Conservation (phyloP, 306 rosid species). For the Cucumis melo region DNA sequence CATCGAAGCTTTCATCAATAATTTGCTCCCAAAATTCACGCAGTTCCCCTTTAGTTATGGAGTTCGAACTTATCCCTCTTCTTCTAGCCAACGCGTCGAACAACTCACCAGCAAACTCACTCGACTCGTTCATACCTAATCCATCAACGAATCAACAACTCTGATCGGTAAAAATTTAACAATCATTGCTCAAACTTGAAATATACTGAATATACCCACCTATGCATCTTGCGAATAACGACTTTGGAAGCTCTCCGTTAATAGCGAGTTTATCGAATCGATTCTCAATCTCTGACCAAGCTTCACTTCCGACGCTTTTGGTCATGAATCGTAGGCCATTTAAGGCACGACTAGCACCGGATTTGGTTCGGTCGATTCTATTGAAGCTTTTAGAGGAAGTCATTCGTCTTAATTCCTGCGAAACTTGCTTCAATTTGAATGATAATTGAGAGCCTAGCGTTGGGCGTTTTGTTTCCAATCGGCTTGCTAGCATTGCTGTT, state of each 20-base stretch:
- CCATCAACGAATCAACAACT: background rate
- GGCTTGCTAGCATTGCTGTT: slow-evolving; percentile 44
- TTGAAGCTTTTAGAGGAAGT: slow-evolving; percentile 48
- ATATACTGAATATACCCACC: slow-evolving; percentile 18
- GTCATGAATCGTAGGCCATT: slow-evolving; percentile 71
- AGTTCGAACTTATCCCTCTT: slow-evolving; percentile 44
- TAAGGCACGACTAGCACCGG: slow-evolving; percentile 73
- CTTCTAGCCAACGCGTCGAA: slow-evolving; percentile 79
- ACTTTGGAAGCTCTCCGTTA: slow-evolving; percentile 48
- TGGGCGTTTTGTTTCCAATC: slow-evolving; percentile 35
- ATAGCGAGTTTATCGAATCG: slow-evolving; percentile 43
- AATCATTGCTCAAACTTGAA: background rate
- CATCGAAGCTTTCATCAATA: slow-evolving; percentile 65
- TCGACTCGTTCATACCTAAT: slow-evolving; percentile 33
- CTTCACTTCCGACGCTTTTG: slow-evolving; percentile 48
- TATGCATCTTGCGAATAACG: slow-evolving; percentile 59
- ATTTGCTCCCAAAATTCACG: slow-evolving; percentile 84
- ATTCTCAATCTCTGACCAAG: slow-evolving; percentile 50
- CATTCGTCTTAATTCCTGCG: slow-evolving; percentile 71
- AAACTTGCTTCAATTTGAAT: slow-evolving; percentile 43
- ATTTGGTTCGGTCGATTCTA: slow-evolving; percentile 40
- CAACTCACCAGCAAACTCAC: slow-evolving; percentile 62
- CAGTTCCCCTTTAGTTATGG: slow-evolving; percentile 44
- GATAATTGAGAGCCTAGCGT: slow-evolving; percentile 29
- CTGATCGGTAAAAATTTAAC: background rate